Percentiles rank a stretch among this genome's conserved stretches.
These are phyloP conservation scores for Suhomyces bribrorum DNA, from an alignment of 1,139 yeast genomes.

Conservation along the genomic window DNA sequence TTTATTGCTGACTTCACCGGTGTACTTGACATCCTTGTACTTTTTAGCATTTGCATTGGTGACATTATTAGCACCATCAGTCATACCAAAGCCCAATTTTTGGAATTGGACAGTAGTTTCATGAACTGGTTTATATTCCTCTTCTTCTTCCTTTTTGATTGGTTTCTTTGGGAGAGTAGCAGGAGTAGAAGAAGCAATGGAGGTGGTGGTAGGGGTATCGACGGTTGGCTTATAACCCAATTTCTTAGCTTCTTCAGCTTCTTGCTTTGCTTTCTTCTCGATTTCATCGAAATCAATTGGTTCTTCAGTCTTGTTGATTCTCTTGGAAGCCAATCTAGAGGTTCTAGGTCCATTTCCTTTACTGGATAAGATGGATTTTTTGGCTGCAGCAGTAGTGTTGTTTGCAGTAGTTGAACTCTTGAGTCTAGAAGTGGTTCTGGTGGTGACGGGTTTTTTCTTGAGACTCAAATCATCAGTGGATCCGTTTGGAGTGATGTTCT, in stretches of 20 bases:
- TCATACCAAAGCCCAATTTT: constrained; percentile 84
- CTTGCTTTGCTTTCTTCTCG: constrained; percentile 82
- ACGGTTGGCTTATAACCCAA: constrained; percentile 69
- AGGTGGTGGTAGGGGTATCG: constrained; percentile 4
- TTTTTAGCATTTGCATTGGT: constrained; percentile 36
- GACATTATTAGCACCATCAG: constrained; percentile 43
- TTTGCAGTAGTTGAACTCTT: constrained; percentile 21
- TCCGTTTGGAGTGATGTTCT: constrained; percentile 48
- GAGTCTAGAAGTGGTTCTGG: constrained; percentile 26
- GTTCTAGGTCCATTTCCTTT: constrained; percentile 53
- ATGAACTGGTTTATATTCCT: constrained; percentile 34
- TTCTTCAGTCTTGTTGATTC: constrained; percentile 49
- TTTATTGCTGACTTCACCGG: constrained; percentile 74
- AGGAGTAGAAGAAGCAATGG: constrained; percentile 9
- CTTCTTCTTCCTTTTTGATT: constrained; percentile 7
- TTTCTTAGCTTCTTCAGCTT: constrained; percentile 69
- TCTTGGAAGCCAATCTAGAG: constrained; percentile 57
- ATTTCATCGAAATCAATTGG: constrained; percentile 91
- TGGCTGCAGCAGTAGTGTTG: constrained; percentile 28
- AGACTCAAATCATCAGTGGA: constrained; percentile 38
- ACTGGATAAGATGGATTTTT: constrained; percentile 41
- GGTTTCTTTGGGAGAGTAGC: constrained; percentile 12
- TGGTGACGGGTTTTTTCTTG: constrained; percentile 25
- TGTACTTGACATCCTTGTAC: constrained; percentile 55
- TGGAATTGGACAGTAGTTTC: constrained; percentile 73